phyloP scores from a whole-genome alignment of 768 basidiomycete genomes.

The Dacryopinax primogenitus region DNA sequence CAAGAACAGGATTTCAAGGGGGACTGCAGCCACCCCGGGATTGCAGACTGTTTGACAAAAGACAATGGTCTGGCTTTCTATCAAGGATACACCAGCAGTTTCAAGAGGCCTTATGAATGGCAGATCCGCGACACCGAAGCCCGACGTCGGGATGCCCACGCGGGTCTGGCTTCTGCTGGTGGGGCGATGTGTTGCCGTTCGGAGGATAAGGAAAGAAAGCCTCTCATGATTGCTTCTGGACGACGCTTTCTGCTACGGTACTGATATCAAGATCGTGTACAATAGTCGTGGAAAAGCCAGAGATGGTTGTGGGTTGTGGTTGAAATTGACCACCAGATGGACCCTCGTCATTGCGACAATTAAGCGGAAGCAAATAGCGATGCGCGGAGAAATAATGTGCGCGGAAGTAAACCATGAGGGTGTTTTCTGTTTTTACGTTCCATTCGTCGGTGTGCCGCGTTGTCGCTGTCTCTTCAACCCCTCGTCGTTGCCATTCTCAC shows the following conservation, averaged over 20 bases:
- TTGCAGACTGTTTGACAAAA: background rate
- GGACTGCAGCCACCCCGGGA: background rate
- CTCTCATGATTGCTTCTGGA: too few species aligned
- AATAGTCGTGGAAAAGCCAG: too few species aligned
- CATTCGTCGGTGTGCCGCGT: background rate
- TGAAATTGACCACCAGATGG: background rate
- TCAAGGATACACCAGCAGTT: too few species aligned
- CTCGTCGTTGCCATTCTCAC: background rate
- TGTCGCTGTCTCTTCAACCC: slow-evolving; percentile 5
- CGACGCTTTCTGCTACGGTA: too few species aligned
- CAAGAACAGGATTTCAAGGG: background rate
- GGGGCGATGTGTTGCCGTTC: too few species aligned
- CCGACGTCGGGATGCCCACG: too few species aligned
- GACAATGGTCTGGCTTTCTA: background rate
- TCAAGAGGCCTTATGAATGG: background rate
- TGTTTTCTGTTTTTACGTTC: slow-evolving; percentile 10
- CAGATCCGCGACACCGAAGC: background rate
- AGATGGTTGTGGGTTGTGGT: background rate
- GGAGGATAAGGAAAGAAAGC: too few species aligned
- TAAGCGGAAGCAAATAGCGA: background rate
- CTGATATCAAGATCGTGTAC: too few species aligned
- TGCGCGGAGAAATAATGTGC: too few species aligned
- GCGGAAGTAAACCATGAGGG: slow-evolving; percentile 7
- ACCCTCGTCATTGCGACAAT: slow-evolving; percentile 3
- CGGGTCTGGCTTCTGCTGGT: too few species aligned